phyloP scores from a whole-genome alignment of 2,329 filamentous ascomycete species.

The Trichoderma breve region DNA sequence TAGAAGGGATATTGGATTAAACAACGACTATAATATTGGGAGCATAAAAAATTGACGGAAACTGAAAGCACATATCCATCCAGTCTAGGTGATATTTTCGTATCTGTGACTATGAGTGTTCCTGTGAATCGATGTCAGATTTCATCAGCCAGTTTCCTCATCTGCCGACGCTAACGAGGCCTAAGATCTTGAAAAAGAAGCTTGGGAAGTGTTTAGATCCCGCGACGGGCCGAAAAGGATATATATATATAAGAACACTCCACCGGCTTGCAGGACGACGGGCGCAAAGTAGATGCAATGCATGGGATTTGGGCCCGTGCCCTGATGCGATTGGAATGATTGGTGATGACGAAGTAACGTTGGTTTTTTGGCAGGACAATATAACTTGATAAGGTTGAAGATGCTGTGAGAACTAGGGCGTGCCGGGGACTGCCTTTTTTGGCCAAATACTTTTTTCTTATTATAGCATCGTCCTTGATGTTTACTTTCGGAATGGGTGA shows the following conservation, averaged over 20 bases:
- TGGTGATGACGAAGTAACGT: neutral
- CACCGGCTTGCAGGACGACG: neutral
- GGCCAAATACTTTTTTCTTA: neutral
- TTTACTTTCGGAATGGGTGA: neutral
- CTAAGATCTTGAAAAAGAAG: neutral
- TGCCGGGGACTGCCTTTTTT: neutral
- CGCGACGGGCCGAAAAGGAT: conserved; percentile 8
- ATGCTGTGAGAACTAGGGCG: neutral
- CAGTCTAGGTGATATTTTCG: neutral
- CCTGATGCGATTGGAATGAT: neutral
- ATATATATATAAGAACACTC: neutral
- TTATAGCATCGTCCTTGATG: neutral
- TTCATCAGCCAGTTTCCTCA: neutral
- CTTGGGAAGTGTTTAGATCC: neutral
- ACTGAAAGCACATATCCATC: neutral
- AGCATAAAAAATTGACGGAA: neutral
- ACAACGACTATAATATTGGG: neutral
- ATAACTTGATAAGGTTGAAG: neutral
- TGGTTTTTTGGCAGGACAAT: neutral
- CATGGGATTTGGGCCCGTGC: neutral
- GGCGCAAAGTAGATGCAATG: neutral
- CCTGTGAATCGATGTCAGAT: neutral
- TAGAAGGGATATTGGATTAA: neutral
- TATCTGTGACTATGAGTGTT: neutral
- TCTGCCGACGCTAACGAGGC: neutral